Base-by-base conservation (phyloP, 139 green algal species). In the Auxenochlorella pyrenoidosa region DNA sequence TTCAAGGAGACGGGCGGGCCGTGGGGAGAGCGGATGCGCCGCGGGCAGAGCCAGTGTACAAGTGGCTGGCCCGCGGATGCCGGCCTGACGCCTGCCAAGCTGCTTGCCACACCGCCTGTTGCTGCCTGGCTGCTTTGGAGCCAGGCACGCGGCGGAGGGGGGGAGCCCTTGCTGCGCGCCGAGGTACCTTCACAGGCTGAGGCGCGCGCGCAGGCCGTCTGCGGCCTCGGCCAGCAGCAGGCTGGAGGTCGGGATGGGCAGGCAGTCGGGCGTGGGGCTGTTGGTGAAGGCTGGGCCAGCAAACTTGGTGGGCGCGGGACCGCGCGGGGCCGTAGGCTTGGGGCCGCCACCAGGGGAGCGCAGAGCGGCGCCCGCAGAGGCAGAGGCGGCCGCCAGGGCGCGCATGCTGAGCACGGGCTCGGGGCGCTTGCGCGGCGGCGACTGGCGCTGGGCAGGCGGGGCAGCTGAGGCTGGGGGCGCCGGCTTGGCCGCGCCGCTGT, bases 211-310 rank as follows among this genome's bases (percentile, higher is more conserved):
- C 78, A 83, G 78, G 78, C 78, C n/a, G 19, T 83, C 78, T 19
- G 78, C 78, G n/a, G 78, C 78, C 51, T 83, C 78, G 13, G 60
- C 44, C 34, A 71, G 51, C 47, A 83, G 78, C 26, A 83, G 78
- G 78, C 51, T 83, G 34, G 78, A 83, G 51, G 78, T 89, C 12
- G 88, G 88, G 22, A 89, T 77, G n/a, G 88, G 88, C 34, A 91
- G 65, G 38, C n/a, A 60, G 44, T 91, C 88, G 28, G 88, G 88
- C 15, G 79, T 87, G 65, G 88, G 88, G 75, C 88, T 91, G 79
- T 88, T 88, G 68, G 76, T 87, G 87, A 91, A 91, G 10, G 84
- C 84, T 6, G 88, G 88, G 26, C 88, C 88, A 1, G 88, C 88
- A 84, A 87, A 91, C 34, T 86, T 90, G 76, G 41, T 24, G 28